Percentiles rank a stretch among this genome's conserved stretches.
phyloP scores from a whole-genome alignment of 768 basidiomycete genomes.

The Tephrocybe sp. region DNA sequence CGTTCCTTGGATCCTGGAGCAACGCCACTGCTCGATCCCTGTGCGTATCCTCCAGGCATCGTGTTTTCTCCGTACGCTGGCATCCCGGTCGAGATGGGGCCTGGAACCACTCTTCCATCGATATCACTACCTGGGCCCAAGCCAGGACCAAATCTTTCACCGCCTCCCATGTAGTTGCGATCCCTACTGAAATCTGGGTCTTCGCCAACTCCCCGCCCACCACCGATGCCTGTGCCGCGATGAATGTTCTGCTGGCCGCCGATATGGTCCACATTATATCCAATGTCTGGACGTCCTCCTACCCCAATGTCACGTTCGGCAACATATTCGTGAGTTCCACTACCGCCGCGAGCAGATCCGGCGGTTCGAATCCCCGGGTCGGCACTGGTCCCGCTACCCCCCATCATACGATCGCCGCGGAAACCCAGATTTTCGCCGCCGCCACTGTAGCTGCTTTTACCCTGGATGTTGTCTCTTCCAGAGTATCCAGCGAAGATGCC shows the following conservation, averaged over 20 bases:
- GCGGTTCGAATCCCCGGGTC: conserved; percentile 2
- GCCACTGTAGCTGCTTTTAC: not conserved
- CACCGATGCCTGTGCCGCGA: conserved; percentile 8
- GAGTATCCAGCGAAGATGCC: not conserved
- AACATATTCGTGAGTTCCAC: conserved; percentile 1
- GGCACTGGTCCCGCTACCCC: conserved; percentile 6
- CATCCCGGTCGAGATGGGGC: not conserved
- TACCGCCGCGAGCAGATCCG: not conserved
- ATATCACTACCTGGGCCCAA: not conserved
- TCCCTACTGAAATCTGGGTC: conserved; percentile 2
- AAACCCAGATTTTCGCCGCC: conserved; percentile 9
- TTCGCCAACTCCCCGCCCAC: not conserved
- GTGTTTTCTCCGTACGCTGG: not conserved
- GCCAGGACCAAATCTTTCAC: not conserved
- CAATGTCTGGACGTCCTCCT: not conserved
- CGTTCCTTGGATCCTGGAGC: not conserved
- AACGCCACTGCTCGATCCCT: not conserved
- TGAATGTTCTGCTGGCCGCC: conserved; percentile 1
- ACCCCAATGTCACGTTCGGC: not conserved
- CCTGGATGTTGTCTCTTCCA: not conserved
- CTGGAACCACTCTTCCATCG: not conserved
- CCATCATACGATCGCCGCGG: conserved; percentile 6
- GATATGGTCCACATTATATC: conserved; percentile 1
- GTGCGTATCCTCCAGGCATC: conserved; percentile 11
- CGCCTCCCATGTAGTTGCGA: conserved; percentile 2